Percentiles rank a stretch among this genome's conserved stretches.
These are phyloP conservation scores for Ophiostoma ulmi DNA, from an alignment of 2,329 filamentous ascomycete species.

Conservation along the genomic window DNA sequence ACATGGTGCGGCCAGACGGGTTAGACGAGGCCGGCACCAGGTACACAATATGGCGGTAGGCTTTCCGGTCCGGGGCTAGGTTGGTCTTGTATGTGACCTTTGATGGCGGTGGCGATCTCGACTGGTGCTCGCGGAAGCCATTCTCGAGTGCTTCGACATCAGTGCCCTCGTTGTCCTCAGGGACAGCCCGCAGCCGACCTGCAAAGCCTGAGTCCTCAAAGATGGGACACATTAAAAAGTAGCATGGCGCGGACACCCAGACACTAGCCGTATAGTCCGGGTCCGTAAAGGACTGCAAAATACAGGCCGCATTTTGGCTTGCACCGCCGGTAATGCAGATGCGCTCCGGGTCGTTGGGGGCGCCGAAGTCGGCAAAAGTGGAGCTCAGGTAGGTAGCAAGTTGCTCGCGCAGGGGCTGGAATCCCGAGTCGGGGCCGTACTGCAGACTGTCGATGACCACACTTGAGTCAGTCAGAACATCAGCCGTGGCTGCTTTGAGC, in stretches of 20 bases:
- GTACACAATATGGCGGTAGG: slow-evolving; percentile 85
- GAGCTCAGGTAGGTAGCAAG: slow-evolving; percentile 65
- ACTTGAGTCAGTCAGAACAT: slow-evolving; percentile 52
- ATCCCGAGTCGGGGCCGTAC: slow-evolving; percentile 76
- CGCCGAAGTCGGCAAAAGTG: slow-evolving; percentile 47
- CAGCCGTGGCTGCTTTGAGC: slow-evolving; percentile 56
- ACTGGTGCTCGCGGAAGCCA: slow-evolving; percentile 32
- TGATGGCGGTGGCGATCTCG: not conserved
- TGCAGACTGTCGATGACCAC: slow-evolving; percentile 61
- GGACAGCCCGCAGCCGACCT: slow-evolving; percentile 60
- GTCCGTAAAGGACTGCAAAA: slow-evolving; percentile 77
- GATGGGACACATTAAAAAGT: slow-evolving; percentile 79
- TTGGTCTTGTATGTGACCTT: slow-evolving; percentile 20
- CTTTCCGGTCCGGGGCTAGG: slow-evolving; percentile 60
- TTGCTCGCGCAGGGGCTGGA: slow-evolving; percentile 60
- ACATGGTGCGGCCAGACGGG: slow-evolving; percentile 79
- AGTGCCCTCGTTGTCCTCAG: slow-evolving; percentile 73
- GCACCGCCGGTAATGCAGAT: slow-evolving; percentile 83
- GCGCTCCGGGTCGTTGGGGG: slow-evolving; percentile 45
- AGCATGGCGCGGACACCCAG: slow-evolving; percentile 78
- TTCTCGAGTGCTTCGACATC: slow-evolving; percentile 58
- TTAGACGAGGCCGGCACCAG: slow-evolving; percentile 85
- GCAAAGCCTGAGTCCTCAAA: slow-evolving; percentile 76
- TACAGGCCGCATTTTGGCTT: slow-evolving; percentile 71
- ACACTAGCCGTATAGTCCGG: slow-evolving; percentile 67